These are phyloP conservation scores for Paecilomyces dactylethromorphus DNA, from an alignment of 2,329 filamentous ascomycete genomes.

Conservation along the genomic window DNA sequence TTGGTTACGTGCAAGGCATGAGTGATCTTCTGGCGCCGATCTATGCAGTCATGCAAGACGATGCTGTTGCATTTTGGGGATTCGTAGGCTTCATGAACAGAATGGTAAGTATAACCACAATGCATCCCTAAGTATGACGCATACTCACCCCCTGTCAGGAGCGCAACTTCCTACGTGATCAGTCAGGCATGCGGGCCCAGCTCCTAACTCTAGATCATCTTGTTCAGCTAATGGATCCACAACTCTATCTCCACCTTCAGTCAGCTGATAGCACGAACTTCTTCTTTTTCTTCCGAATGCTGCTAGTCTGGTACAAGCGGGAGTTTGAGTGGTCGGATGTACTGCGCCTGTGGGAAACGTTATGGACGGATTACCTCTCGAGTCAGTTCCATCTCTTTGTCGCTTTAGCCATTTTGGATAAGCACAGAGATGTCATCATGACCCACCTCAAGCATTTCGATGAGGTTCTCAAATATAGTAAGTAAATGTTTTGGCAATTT, in stretches of 20 bases:
- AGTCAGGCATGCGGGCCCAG: slow-evolving; percentile 92
- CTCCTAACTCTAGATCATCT: slow-evolving; percentile 87
- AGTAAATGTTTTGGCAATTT: slow-evolving; percentile 22
- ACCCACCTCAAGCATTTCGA: slow-evolving; percentile 90
- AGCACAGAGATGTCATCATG: slow-evolving; percentile 95
- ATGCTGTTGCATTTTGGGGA: slow-evolving; percentile 93
- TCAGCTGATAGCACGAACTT: slow-evolving; percentile 94
- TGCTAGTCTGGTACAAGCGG: slow-evolving; percentile 97
- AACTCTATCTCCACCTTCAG: slow-evolving; percentile 84
- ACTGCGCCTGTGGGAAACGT: slow-evolving; percentile 77
- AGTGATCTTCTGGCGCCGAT: slow-evolving; percentile 92
- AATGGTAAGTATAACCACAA: slow-evolving; percentile 54
- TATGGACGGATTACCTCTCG: slow-evolving; percentile 90
- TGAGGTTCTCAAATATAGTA: slow-evolving; percentile 93
- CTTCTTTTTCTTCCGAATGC: slow-evolving; percentile 99
- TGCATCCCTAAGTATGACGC: neutral
- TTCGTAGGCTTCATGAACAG: slow-evolving; percentile 95
- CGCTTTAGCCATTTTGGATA: slow-evolving; percentile 88
- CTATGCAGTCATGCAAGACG: slow-evolving; percentile 95
- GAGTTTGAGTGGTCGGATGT: slow-evolving; percentile 90
- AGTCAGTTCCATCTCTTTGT: slow-evolving; percentile 93
- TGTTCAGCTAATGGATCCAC: slow-evolving; percentile 93
- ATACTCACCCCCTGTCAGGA: slow-evolving; percentile 45
- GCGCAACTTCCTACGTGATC: slow-evolving; percentile 89
- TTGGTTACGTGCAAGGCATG: slow-evolving; percentile 99